A percentile compares a stretch with the other conserved stretches of the same genome.
These are phyloP conservation scores for Mycena pura DNA, from an alignment of 768 basidiomycete genomes.

Conservation along the genomic window DNA sequence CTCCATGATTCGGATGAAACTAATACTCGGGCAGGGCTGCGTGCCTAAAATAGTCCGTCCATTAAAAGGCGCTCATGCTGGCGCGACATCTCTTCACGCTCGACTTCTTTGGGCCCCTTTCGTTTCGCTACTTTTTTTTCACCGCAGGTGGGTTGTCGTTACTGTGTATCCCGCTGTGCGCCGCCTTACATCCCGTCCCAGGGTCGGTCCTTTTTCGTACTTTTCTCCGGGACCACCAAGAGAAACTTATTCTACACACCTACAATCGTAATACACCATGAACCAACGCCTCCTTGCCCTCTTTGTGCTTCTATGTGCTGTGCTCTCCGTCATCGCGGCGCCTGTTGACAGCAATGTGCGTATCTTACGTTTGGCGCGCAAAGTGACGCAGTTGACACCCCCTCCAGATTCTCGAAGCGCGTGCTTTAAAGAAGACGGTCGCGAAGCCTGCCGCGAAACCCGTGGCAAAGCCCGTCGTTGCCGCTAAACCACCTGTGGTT, in stretches of 20 bases:
- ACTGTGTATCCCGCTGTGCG: not conserved
- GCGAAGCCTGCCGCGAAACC: not conserved
- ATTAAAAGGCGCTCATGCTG: not conserved
- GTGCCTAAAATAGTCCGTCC: not conserved
- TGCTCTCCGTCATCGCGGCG: slow-evolving; percentile 3
- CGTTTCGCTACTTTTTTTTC: not conserved
- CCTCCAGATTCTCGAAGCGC: not conserved
- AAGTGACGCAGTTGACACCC: not conserved
- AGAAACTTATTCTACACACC: not conserved
- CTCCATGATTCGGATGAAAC: not conserved
- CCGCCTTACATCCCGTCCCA: not conserved
- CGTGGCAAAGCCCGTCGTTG: not conserved
- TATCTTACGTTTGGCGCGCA: not conserved
- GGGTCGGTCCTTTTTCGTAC: not conserved
- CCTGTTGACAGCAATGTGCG: not conserved
- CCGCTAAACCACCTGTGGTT: not conserved
- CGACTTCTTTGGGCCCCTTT: not conserved
- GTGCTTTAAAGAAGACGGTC: too few relatives aligned
- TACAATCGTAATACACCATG: not conserved
- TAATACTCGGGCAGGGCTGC: not conserved
- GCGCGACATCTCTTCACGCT: not conserved
- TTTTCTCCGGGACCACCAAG: not conserved
- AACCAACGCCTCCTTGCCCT: slow-evolving; percentile 3
- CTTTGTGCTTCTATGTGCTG: slow-evolving; percentile 1
- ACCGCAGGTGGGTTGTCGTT: not conserved